These are phyloP conservation scores for Oryza glumipatula DNA, from an alignment of 176 grass and related monocot genomes.

Conservation along the genomic window DNA sequence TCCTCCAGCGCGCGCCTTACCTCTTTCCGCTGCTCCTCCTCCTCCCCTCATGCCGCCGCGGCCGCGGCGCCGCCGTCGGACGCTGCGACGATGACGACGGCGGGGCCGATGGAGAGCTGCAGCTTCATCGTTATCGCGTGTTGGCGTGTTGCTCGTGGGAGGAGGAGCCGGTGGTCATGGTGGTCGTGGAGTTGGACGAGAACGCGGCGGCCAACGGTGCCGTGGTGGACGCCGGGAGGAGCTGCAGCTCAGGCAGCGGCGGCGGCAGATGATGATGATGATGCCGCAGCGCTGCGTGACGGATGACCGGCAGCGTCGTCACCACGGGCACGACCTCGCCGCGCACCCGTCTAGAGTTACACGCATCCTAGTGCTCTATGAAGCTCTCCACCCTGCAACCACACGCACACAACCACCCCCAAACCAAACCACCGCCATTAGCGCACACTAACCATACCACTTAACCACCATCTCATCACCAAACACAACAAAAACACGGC, in stretches of 20 bases:
- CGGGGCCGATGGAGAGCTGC: not conserved
- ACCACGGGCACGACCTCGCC: slow-evolving; percentile 35
- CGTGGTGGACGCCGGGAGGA: slow-evolving; percentile 53
- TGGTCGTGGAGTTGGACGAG: not conserved
- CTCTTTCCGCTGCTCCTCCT: slow-evolving; percentile 22
- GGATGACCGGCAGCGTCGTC: slow-evolving; percentile 34
- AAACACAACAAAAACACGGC: too few species aligned
- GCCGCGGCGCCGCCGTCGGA: not conserved
- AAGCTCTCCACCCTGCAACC: slow-evolving; percentile 42
- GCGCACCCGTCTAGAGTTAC: slow-evolving; percentile 70
- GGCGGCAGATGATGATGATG: not conserved
- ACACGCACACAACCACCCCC: not conserved
- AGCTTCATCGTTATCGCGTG: slow-evolving; percentile 52
- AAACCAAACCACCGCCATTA: not conserved
- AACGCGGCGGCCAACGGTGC: not conserved
- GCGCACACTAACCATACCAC: not conserved
- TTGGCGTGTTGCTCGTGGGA: slow-evolving; percentile 36
- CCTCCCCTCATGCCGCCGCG: too few species aligned
- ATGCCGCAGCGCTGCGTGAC: not conserved
- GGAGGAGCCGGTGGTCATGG: not conserved
- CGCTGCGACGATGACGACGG: slow-evolving; percentile 14
- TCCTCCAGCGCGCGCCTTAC: too few species aligned
- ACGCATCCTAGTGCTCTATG: slow-evolving; percentile 74
- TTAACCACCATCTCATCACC: too few species aligned
- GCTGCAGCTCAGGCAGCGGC: slow-evolving; percentile 61